A percentile compares a stretch with the other conserved stretches of the same genome.
Conservation (phyloP, 208 protist species). For the Acanthamoeba culbertsoni region DNA sequence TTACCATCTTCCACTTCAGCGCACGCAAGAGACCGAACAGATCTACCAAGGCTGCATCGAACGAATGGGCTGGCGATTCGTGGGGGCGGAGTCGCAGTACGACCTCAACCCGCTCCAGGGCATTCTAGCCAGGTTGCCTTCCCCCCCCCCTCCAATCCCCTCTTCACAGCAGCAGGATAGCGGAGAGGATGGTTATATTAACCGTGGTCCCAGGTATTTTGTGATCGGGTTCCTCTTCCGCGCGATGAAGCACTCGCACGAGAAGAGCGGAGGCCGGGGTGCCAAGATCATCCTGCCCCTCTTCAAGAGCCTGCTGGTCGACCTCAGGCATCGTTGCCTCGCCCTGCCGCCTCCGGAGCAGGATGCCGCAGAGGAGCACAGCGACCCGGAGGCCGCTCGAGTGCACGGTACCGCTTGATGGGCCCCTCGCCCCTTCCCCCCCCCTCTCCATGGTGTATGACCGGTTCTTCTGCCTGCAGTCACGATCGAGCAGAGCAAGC, state of each 20-base stretch:
- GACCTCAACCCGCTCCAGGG: constrained; percentile 47
- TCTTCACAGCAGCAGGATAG: not conserved
- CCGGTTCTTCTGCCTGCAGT: not conserved
- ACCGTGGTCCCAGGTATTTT: constrained; percentile 4
- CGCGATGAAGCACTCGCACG: constrained; percentile 53
- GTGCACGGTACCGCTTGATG: not conserved
- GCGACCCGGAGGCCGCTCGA: not conserved
- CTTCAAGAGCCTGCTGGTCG: constrained; percentile 25
- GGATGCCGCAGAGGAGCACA: not conserved
- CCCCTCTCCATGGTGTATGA: not conserved
- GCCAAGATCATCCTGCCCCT: constrained; percentile 53
- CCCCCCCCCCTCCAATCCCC: too few relatives aligned
- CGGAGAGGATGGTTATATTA: not conserved
- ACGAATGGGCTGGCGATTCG: constrained; percentile 33
- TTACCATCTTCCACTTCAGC: not conserved
- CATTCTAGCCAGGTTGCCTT: not conserved
- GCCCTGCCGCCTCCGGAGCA: not conserved
- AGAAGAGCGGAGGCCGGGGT: constrained; percentile 12
- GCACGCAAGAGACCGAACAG: constrained; percentile 40
- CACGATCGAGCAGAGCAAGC: constrained; percentile 50
- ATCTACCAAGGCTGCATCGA: constrained; percentile 56
- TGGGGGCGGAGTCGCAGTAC: constrained; percentile 19
- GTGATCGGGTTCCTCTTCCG: constrained; percentile 58
- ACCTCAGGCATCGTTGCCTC: constrained; percentile 16
- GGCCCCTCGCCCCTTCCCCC: not conserved